These are phyloP conservation scores for Sporobolomyces roseus DNA, from an alignment of 768 basidiomycete genomes.

Conservation along the genomic window DNA sequence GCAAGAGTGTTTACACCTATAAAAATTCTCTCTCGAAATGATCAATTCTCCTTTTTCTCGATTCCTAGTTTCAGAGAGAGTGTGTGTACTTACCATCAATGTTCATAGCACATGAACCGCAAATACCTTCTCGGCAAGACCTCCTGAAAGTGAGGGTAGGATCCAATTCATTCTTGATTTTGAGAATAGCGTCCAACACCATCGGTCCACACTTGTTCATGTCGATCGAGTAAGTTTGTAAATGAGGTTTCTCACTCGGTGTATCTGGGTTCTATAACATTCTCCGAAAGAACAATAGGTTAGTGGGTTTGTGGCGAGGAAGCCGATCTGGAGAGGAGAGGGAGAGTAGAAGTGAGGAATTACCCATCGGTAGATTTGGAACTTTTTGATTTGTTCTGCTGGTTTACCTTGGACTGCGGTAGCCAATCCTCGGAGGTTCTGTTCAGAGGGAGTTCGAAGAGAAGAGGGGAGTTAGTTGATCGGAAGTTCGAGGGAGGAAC, in stretches of 20 bases:
- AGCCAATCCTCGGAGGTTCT: slow-evolving; percentile 33
- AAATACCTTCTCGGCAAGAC: slow-evolving; percentile 91
- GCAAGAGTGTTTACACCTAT: slow-evolving; percentile 75
- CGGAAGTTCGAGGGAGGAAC: too few species aligned
- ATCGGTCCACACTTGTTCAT: slow-evolving; percentile 93
- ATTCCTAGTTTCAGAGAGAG: not conserved
- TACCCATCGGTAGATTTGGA: slow-evolving; percentile 99
- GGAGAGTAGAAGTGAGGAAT: slow-evolving; percentile 45
- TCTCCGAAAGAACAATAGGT: not conserved
- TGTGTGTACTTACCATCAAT: slow-evolving; percentile 68
- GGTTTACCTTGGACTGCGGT: slow-evolving; percentile 54
- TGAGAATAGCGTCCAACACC: slow-evolving; percentile 91
- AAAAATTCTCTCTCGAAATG: too few species aligned
- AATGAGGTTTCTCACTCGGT: slow-evolving; percentile 79
- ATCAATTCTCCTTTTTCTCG: too few species aligned
- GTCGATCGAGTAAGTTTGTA: slow-evolving; percentile 88
- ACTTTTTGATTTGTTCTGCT: slow-evolving; percentile 70
- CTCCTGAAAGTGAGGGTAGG: slow-evolving; percentile 94
- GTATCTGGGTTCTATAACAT: slow-evolving; percentile 83
- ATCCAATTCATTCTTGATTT: slow-evolving; percentile 98
- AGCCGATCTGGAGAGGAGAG: slow-evolving; percentile 1
- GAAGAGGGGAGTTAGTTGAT: not conserved
- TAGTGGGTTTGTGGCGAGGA: not conserved
- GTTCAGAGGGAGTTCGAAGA: not conserved
- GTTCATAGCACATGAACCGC: slow-evolving; percentile 98